Percentiles rank a stretch among this genome's conserved stretches.
These are phyloP conservation scores for Golovinomyces cichoracearum DNA, from an alignment of 2,329 filamentous ascomycete species.

Conservation along the genomic window DNA sequence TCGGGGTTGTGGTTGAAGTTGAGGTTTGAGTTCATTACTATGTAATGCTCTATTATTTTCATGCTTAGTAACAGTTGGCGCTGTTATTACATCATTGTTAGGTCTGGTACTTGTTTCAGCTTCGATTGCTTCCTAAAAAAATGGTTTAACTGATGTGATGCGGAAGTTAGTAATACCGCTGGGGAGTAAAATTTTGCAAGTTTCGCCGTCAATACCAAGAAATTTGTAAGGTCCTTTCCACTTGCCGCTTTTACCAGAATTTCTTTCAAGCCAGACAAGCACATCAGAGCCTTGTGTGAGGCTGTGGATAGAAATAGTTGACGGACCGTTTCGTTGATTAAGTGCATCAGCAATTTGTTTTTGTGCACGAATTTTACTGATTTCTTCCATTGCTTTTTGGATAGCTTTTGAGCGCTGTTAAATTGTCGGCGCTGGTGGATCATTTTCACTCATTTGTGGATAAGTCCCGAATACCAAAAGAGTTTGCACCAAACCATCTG, in stretches of 20 bases:
- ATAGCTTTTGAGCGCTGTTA: not conserved
- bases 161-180: not conserved
- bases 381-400: not conserved
- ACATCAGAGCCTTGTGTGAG: not conserved
- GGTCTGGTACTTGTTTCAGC: not conserved
- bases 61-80: not conserved
- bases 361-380: not conserved
- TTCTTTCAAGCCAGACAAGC: not conserved
- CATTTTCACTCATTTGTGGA: not conserved
- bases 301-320: not conserved
- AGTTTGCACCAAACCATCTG: slow-evolving; percentile 1
- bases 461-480: not conserved
- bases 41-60: not conserved
- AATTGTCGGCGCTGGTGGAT: not conserved
- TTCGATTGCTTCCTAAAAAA: not conserved
- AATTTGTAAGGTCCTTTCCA: not conserved
- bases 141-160: not conserved
- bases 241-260: not conserved
- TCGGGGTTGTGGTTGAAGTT: not conserved
- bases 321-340: not conserved
- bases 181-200: not conserved
- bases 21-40: not conserved
- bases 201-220: not conserved
- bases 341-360: not conserved
- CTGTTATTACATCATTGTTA: not conserved